Evolutionary conservation across 2,329 filamentous ascomycete species (phyloP), one percentile per base, ranked within the genome.

Genomic region (Pezizomycotina sp.): DNA sequence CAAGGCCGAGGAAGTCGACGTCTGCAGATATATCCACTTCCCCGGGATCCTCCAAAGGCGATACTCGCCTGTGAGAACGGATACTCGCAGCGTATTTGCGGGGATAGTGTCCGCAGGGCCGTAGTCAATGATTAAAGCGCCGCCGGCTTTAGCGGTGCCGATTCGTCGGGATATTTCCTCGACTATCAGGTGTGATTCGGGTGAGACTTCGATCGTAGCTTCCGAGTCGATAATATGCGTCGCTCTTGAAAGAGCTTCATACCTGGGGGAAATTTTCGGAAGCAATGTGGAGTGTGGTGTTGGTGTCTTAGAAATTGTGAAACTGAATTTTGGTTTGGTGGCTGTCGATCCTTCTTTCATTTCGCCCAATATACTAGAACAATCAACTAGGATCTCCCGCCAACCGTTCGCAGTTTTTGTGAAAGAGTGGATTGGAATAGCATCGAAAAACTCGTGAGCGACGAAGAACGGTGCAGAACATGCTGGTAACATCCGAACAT

Each of bases 401-500:
- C 32, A 86, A 66, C 47, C 48, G 4, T 34, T 26, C 14, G 31
- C 12, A 6, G 49, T 51, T 9, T 80, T 77, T 57, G 95, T 77
- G 56, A 98, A 98, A 43, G 81, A 75, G 56, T 98, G 84, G 49
- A 98, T 93, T 21, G 89, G 89, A 1, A 98, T 73, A 2, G 89
- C 89, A 50, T 98, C 89, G 60, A 98, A 98, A 64, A 98, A 95
- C 56, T 98, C 89, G 56, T 98, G 89, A 4, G 89, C 89, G 31
- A 95, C 71, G 43, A 98, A 92, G 57, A 95, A 91, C 1, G 89
- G 86, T 14, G 74, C 79, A 23, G 5, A 5, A 21, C 10, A 27
- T 13, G 26, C 24, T 5, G 9, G 22, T 13, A 9, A 13, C 21
- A n/a, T n/a, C n/a, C 79, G 73, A 52, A 92, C 77, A 46, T 84